Evolutionary conservation across 352 stramenopile species (phyloP).

Genomic region (Phytophthora cactorum): DNA sequence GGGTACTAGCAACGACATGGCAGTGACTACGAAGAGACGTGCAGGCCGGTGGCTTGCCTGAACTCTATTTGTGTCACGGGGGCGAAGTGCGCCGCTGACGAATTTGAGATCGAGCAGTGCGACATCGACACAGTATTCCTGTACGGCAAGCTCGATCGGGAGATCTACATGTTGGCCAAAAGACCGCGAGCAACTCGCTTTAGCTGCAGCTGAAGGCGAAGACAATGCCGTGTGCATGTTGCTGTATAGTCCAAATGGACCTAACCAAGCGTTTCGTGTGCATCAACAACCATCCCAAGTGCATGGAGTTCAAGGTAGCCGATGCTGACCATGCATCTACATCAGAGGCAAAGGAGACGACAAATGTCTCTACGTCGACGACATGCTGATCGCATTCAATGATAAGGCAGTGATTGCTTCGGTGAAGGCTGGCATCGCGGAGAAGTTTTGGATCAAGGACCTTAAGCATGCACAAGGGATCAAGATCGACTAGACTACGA

Average conservation of each 20-base stretch:
- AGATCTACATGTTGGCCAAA: neutral
- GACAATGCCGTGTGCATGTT: neutral
- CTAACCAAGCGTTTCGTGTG: conserved; percentile 20
- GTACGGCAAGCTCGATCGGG: conserved; percentile 7
- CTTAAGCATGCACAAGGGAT: conserved; percentile 27
- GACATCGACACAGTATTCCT: conserved; percentile 7
- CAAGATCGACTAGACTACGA: conserved; percentile 29
- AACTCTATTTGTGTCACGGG: conserved; percentile 1
- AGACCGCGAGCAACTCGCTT: neutral
- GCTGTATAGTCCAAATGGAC: neutral
- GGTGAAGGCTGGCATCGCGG: too few species aligned
- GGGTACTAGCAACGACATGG: conserved; percentile 7
- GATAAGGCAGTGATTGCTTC: neutral
- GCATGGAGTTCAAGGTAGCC: conserved; percentile 3
- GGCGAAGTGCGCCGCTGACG: neutral
- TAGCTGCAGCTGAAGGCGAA: neutral
- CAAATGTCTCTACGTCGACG: conserved; percentile 25
- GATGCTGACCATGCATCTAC: conserved; percentile 21
- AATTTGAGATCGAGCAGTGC: too few species aligned
- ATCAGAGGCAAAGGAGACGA: conserved; percentile 10
- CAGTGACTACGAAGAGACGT: conserved; percentile 11
- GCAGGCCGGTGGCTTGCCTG: neutral
- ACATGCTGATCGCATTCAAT: conserved; percentile 8
- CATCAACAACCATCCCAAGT: conserved; percentile 23
- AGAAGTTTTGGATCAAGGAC: conserved; percentile 18